Base-by-base conservation (phyloP, 805 yeast species). In the Scheffersomyces amazonensis region DNA sequence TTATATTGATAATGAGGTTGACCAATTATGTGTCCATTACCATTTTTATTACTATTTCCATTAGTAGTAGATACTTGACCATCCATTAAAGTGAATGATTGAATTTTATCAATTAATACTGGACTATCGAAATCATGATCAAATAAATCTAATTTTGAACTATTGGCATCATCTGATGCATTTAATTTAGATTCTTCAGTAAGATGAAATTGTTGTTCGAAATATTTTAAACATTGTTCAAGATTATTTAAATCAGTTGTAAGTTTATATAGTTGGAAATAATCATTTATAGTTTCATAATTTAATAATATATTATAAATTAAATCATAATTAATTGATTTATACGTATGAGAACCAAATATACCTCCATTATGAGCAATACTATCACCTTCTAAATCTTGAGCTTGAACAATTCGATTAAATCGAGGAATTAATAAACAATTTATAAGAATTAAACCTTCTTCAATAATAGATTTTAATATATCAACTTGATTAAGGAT, bases 111-210 rank as follows among this genome's bases (percentile, higher is more conserved):
- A 9, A 47, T 41, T 3, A 60, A 39, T 16, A 48, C 50, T 0
- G 64, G 62, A 9, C 62, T 54, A 32, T 60, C 64, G 37, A 50
- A 52, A 23, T 62, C 67, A 15, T 42, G 33, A 30, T 57, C 55
- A 8, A 47, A 38, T 24, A 54, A 37, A 31, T 53, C 51, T 16
- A 60, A 39, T 32, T 56, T 54, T 4, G 8, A 4, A 5, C 17
- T 13, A 12, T 13, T 11, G 5, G 10, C 8, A 23, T 23, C 27
- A 15, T 15, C 17, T 6, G 7, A 13, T n/a, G 5, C 13, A 10
- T 33, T 23, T 16, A 9, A 32, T 24, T 48, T 44, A 13, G 43
- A 36, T 18, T 44, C 53, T 19, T 45, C 49, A 2, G 43, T 43
- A 13, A 54, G 36, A 30, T 49, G 49, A 31, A 60, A 53, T 24